Percentiles rank a stretch among this genome's conserved stretches.
phyloP scores from a whole-genome alignment of 257 asterid genomes.

The Cinchona pubescens region DNA sequence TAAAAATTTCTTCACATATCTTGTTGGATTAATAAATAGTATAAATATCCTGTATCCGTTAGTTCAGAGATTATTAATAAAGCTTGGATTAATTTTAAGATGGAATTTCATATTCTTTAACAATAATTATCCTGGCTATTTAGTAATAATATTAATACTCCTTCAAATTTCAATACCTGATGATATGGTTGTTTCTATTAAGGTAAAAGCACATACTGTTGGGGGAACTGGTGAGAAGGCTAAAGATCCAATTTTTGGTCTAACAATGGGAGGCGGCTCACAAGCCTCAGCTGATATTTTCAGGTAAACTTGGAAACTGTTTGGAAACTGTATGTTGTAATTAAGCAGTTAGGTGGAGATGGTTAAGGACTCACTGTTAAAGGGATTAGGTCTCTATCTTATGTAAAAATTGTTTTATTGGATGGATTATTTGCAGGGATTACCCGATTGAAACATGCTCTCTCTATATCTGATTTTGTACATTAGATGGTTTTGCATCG shows the following conservation, averaged over 20 bases:
- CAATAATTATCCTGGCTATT: not conserved
- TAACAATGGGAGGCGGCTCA: slow-evolving; percentile 70
- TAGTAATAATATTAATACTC: not conserved
- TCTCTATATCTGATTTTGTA: slow-evolving; percentile 52
- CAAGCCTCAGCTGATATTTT: slow-evolving; percentile 74
- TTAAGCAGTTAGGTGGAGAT: no score
- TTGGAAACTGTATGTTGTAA: not conserved
- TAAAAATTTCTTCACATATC: no score
- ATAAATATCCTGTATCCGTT: no score
- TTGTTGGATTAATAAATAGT: no score
- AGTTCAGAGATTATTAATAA: no score
- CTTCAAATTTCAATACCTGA: not conserved
- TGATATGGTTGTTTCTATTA: not conserved
- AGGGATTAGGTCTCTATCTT: slow-evolving; percentile 23
- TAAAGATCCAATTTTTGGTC: slow-evolving; percentile 84
- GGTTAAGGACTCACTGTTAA: no score
- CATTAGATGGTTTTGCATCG: slow-evolving; percentile 93
- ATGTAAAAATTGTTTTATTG: slow-evolving; percentile 45
- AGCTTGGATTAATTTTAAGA: no score
- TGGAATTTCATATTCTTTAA: not conserved
- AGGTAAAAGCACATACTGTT: slow-evolving; percentile 84
- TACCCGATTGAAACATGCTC: slow-evolving; percentile 64
- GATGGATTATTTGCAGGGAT: slow-evolving; percentile 77
- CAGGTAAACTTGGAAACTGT: slow-evolving; percentile 43
- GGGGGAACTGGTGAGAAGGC: slow-evolving; percentile 89